A percentile compares a stretch with the other conserved stretches of the same genome.
phyloP scores from a whole-genome alignment of 2,329 filamentous ascomycete species.

The Calonectria pauciramosa region DNA sequence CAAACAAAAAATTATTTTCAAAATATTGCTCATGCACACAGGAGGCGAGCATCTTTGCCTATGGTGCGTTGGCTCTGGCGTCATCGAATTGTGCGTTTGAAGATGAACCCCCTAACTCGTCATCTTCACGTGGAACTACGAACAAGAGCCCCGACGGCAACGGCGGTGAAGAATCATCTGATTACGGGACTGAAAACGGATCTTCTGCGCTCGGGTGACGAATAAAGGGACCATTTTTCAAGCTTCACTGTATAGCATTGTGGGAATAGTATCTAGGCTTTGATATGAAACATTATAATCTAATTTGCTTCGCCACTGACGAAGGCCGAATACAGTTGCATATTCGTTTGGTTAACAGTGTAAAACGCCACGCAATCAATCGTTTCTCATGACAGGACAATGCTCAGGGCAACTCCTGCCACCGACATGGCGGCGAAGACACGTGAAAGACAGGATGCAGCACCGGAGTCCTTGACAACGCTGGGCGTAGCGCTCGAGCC shows the following conservation, averaged over 20 bases:
- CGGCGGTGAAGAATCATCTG: too few relatives aligned
- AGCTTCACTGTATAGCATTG: background rate
- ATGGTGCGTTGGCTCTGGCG: too few relatives aligned
- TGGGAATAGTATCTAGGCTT: background rate
- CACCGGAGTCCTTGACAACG: slow-evolving; percentile 9
- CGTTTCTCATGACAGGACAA: background rate
- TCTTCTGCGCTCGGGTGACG: too few relatives aligned
- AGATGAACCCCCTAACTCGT: too few relatives aligned
- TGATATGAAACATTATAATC: background rate
- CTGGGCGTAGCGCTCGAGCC: background rate
- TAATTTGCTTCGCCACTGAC: background rate
- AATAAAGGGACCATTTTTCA: background rate
- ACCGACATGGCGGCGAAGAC: background rate
- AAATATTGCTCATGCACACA: background rate
- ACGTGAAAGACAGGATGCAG: background rate
- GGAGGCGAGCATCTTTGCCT: too few relatives aligned
- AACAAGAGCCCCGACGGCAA: too few relatives aligned
- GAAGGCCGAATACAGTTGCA: too few relatives aligned
- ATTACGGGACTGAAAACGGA: too few relatives aligned
- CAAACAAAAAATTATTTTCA: background rate
- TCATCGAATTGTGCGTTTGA: too few relatives aligned
- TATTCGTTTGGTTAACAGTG: background rate
- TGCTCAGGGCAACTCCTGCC: slow-evolving; percentile 7
- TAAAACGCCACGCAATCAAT: background rate
- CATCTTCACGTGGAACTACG: too few relatives aligned